Percentiles rank a stretch among this genome's conserved stretches.
Conservation (phyloP, 2,329 filamentous ascomycete species). For the Colletotrichum liriopes region DNA sequence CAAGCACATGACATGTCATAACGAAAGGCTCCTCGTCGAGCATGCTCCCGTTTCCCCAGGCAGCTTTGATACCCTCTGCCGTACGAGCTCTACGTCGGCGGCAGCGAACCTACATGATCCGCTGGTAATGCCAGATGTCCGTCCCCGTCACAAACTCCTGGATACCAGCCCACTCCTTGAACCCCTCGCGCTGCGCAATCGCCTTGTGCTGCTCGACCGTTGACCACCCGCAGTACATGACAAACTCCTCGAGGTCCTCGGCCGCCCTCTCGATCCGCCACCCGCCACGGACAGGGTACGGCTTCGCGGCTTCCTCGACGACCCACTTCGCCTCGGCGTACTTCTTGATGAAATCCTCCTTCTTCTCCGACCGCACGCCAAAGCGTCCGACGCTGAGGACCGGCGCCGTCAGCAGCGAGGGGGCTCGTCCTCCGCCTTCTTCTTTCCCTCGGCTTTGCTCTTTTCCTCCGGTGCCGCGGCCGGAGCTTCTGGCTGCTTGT, state of each 20-base stretch:
- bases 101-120: slow-evolving; percentile 46
- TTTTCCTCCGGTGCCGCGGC: slow-evolving; percentile 5
- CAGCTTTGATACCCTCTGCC: not conserved
- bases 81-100: not conserved
- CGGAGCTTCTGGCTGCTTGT: slow-evolving; percentile 23
- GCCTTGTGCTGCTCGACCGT: slow-evolving; percentile 53
- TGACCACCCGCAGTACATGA: slow-evolving; percentile 58
- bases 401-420: slow-evolving; percentile 43
- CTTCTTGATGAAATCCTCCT: slow-evolving; percentile 51
- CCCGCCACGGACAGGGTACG: slow-evolving; percentile 54
- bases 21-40: not conserved
- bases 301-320: slow-evolving; percentile 50
- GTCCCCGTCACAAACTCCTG: slow-evolving; percentile 44
- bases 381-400: slow-evolving; percentile 57
- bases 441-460: slow-evolving; percentile 30
- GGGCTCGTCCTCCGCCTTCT: slow-evolving; percentile 32
- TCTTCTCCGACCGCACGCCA: slow-evolving; percentile 51
- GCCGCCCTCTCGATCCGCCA: slow-evolving; percentile 60
- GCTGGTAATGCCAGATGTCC: slow-evolving; percentile 52
- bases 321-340: slow-evolving; percentile 53
- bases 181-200: slow-evolving; percentile 48
- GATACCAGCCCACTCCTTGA: slow-evolving; percentile 47
- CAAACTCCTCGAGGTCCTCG: slow-evolving; percentile 54
- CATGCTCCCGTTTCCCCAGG: not conserved
- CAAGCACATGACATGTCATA: not conserved